These are phyloP conservation scores for Malus hybrid DNA, from an alignment of 331 rosid genomes.

Conservation along the genomic window DNA sequence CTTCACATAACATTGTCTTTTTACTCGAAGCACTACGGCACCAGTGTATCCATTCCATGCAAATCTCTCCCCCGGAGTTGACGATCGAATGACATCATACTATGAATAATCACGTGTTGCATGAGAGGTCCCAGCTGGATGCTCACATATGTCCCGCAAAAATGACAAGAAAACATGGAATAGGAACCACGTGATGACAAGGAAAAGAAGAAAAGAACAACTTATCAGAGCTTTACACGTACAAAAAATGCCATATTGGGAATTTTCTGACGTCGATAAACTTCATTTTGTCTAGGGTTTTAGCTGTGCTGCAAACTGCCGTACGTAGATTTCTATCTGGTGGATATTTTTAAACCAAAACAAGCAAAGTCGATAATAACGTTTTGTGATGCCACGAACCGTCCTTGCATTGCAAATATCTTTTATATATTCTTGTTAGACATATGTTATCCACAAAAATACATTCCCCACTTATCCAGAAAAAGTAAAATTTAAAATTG, in stretches of 20 bases:
- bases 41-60: background rate
- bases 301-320: background rate
- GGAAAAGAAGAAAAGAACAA: background rate
- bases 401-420: slow-evolving; percentile 2
- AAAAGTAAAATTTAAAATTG: background rate
- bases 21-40: too few species aligned
- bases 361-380: background rate
- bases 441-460: background rate
- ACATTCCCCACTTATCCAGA: background rate
- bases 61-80: background rate
- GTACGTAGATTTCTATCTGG: background rate
- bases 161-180: background rate
- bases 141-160: background rate
- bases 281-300: background rate
- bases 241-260: background rate
- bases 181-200: background rate
- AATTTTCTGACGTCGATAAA: background rate
- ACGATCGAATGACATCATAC: background rate
- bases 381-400: background rate
- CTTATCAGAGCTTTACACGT: background rate
- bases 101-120: background rate
- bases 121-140: background rate
- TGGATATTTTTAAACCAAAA: too few species aligned
- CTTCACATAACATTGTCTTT: too few species aligned
- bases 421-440: background rate